These are phyloP conservation scores for Petunia secreta DNA, from an alignment of 257 asterid species.

Conservation along the genomic window DNA sequence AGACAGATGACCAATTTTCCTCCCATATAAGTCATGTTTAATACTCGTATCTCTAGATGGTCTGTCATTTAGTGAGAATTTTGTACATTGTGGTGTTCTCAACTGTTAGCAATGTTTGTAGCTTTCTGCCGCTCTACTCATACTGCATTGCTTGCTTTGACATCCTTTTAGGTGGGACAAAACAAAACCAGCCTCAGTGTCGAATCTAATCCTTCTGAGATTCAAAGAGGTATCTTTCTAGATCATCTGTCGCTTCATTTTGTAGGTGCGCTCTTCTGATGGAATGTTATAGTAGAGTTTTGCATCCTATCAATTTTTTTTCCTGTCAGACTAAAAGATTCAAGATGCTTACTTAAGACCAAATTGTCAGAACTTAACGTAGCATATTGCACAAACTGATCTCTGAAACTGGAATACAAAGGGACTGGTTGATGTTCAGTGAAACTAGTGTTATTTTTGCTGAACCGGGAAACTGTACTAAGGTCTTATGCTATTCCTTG, in stretches of 20 bases:
- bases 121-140: constrained; percentile 24
- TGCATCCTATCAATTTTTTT: neutral
- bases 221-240: constrained; percentile 70
- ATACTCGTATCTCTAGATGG: neutral
- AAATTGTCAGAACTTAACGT: neutral
- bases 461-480: constrained; percentile 11
- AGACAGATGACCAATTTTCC: neutral
- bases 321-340: neutral
- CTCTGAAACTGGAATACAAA: neutral
- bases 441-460: neutral
- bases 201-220: constrained; percentile 83
- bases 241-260: constrained; percentile 20
- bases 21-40: neutral
- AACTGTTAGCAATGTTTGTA: neutral
- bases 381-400: neutral
- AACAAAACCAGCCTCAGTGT: constrained; percentile 73
- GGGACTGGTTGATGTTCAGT: neutral
- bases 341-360: neutral
- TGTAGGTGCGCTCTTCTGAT: neutral
- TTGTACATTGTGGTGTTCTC: neutral
- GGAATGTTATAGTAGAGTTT: neutral
- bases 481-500: neutral
- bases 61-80: neutral
- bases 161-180: constrained; percentile 78
- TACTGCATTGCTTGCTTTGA: constrained; percentile 22